These are phyloP conservation scores for Lachnellula occidentalis DNA, from an alignment of 2,329 filamentous ascomycete genomes.

Conservation along the genomic window DNA sequence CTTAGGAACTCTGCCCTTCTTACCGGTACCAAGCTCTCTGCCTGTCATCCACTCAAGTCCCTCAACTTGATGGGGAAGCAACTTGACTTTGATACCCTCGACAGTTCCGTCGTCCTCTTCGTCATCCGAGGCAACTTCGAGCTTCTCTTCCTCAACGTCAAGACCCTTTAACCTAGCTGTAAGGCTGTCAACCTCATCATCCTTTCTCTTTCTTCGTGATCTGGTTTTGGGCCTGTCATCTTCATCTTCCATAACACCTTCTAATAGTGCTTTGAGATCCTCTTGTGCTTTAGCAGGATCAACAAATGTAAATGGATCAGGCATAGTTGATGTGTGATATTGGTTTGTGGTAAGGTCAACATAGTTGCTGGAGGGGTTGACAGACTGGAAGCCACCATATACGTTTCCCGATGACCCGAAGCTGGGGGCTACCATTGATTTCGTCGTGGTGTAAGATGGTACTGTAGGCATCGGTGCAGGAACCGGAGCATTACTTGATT, in stretches of 20 bases:
- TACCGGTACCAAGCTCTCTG: slow-evolving; percentile 80
- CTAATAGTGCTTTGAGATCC: slow-evolving; percentile 75
- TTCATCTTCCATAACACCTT: slow-evolving; percentile 73
- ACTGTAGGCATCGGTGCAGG: slow-evolving; percentile 19
- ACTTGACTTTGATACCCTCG: slow-evolving; percentile 77
- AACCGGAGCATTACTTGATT: slow-evolving; percentile 15
- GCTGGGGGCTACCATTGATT: slow-evolving; percentile 20
- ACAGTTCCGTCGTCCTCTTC: slow-evolving; percentile 58
- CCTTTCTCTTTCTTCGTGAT: slow-evolving; percentile 35
- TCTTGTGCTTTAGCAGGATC: slow-evolving; percentile 67
- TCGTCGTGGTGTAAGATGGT: slow-evolving; percentile 26
- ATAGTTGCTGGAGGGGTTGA: slow-evolving; percentile 27
- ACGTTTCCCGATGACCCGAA: slow-evolving; percentile 29
- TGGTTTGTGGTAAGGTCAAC: slow-evolving; percentile 28
- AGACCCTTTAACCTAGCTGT: slow-evolving; percentile 33
- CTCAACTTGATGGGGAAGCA: slow-evolving; percentile 90
- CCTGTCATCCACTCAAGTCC: slow-evolving; percentile 94
- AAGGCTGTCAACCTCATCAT: slow-evolving; percentile 28
- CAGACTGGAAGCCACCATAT: slow-evolving; percentile 25
- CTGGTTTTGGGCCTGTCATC: slow-evolving; percentile 36
- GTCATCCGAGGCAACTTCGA: slow-evolving; percentile 36
- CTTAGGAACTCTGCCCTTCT: slow-evolving; percentile 76
- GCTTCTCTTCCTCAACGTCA: slow-evolving; percentile 37
- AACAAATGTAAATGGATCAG: slow-evolving; percentile 29
- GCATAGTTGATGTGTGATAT: slow-evolving; percentile 17